A percentile compares a stretch with the other conserved stretches of the same genome.
Conservation (phyloP, 257 asterid species). For the Echites panduratus region DNA sequence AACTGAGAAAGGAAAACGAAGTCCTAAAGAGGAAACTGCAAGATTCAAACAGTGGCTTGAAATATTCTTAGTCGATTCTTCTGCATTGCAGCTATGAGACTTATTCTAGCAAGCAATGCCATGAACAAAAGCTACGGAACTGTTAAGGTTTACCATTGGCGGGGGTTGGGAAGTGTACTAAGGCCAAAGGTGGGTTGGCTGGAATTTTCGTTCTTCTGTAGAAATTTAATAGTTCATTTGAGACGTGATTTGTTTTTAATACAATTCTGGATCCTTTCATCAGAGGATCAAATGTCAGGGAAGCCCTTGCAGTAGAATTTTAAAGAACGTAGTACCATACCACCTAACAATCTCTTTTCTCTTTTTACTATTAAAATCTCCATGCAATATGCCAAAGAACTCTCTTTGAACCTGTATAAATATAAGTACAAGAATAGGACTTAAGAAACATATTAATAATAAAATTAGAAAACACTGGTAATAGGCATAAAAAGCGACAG, state of each 20-base stretch:
- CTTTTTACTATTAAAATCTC: too few relatives aligned
- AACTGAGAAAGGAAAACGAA: conserved; percentile 40
- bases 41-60: conserved; percentile 1
- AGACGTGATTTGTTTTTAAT: not conserved
- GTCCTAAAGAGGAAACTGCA: conserved; percentile 27
- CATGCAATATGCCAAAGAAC: not conserved
- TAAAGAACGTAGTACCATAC: too few relatives aligned
- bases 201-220: too few relatives aligned
- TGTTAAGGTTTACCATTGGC: not conserved
- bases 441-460: not conserved
- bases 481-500: not conserved
- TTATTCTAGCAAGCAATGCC: not conserved
- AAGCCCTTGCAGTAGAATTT: too few relatives aligned
- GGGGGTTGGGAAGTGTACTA: not conserved
- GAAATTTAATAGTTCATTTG: not conserved
- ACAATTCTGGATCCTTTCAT: too few relatives aligned
- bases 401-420: not conserved
- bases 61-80: not conserved
- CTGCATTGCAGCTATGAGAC: not conserved
- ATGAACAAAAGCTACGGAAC: not conserved
- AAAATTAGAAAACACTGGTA: not conserved
- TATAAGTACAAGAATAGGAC: not conserved
- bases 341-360: too few relatives aligned
- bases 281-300: too few relatives aligned
- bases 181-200: too few relatives aligned